Evolutionary conservation across 2,329 filamentous ascomycete species (phyloP).

Genomic region (Botrytis aclada): DNA sequence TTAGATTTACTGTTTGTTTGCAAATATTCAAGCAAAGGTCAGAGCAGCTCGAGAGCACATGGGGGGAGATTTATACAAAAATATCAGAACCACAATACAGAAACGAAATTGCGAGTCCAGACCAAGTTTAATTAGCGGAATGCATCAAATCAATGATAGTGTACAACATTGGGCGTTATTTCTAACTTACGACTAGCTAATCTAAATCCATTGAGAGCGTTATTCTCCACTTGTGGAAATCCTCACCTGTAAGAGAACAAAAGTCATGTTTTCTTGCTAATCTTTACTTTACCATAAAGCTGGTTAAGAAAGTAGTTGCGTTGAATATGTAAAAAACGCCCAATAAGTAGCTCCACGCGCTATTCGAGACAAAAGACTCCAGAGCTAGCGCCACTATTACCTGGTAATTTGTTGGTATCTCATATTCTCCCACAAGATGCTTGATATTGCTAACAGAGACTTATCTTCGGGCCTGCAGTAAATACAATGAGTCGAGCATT

Average conservation of each 20-base stretch:
- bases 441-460: not conserved
- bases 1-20: not conserved
- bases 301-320: not conserved
- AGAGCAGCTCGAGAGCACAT: no score
- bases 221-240: not conserved
- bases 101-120: not conserved
- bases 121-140: no score
- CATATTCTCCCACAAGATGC: not conserved
- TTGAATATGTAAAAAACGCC: not conserved
- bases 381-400: not conserved
- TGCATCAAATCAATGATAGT: not conserved
- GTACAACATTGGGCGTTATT: no score
- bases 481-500: not conserved
- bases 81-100: not conserved
- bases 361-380: not conserved
- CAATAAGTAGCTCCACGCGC: not conserved
- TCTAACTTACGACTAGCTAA: not conserved
- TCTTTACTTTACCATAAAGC: not conserved
- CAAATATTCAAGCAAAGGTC: not conserved
- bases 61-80: not conserved
- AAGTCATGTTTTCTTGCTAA: not conserved
- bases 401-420: not conserved
- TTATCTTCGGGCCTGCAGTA: not conserved
- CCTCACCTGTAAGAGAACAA: not conserved
- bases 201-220: no score